A percentile compares a stretch with the other conserved stretches of the same genome.
phyloP scores from a whole-genome alignment of 148 eudicot species.

The Dysphania ambrosioides region DNA sequence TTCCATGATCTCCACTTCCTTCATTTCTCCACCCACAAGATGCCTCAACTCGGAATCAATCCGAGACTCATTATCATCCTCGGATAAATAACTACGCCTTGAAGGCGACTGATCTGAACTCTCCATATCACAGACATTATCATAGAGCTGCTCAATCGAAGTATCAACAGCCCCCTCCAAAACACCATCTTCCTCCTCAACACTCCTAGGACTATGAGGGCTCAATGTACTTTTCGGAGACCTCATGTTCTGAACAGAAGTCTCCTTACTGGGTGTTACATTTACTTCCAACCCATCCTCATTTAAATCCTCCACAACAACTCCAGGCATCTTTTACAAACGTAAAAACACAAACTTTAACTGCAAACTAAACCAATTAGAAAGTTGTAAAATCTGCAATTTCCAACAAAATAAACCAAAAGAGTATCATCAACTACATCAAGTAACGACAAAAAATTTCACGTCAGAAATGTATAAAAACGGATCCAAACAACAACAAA shows the following conservation, averaged over 20 bases:
- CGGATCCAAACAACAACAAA: constrained; percentile 26
- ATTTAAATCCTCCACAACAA: constrained; percentile 51
- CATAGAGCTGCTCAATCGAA: constrained; percentile 89
- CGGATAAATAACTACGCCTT: constrained; percentile 75
- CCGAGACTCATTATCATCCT: constrained; percentile 79
- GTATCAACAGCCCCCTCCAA: constrained; percentile 51
- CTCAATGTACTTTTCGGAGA: constrained; percentile 46
- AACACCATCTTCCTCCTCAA: constrained; percentile 32
- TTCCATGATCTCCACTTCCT: constrained; percentile 86
- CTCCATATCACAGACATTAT: constrained; percentile 97
- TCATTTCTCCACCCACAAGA: constrained; percentile 93
- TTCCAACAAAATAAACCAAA: constrained; percentile 16
- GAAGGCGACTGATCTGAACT: constrained; percentile 98
- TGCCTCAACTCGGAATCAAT: constrained; percentile 93
- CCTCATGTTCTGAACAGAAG: constrained; percentile 35
- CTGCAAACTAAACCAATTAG: constrained; percentile 19
- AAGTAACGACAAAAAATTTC: not conserved
- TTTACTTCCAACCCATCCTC: constrained; percentile 48
- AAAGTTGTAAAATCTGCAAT: constrained; percentile 30
- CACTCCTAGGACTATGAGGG: constrained; percentile 49
- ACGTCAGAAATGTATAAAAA: not conserved
- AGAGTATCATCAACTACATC: constrained; percentile 6
- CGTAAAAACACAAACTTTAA: constrained; percentile 11
- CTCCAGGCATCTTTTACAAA: constrained; percentile 68
- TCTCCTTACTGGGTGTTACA: constrained; percentile 48